phyloP scores from a whole-genome alignment of 192 early-diverging fungal species.

The Phlyctochytrium arcticum region DNA sequence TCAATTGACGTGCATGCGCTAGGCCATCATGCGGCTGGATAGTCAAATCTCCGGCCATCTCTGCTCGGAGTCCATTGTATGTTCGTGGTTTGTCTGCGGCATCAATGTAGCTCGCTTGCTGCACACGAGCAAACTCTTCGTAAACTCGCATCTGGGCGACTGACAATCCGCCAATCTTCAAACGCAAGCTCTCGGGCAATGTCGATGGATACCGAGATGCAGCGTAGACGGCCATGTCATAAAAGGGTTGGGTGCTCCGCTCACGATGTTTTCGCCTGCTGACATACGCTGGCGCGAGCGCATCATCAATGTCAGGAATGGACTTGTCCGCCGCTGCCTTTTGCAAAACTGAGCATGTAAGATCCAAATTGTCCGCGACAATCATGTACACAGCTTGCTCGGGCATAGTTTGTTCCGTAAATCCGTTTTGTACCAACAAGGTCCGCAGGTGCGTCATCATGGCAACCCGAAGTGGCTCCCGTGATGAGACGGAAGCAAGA shows the following conservation, averaged over 20 bases:
- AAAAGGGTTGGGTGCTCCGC: conserved; percentile 84
- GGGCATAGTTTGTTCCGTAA: conserved; percentile 71
- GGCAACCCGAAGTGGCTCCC: conserved; percentile 85
- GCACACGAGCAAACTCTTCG: conserved; percentile 71
- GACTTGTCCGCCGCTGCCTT: conserved; percentile 95
- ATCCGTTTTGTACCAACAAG: conserved; percentile 69
- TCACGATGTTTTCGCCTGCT: conserved; percentile 86
- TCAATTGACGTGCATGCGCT: too few relatives aligned
- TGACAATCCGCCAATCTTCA: conserved; percentile 77
- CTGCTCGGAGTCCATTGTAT: too few relatives aligned
- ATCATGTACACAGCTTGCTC: conserved; percentile 83
- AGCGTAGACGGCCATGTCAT: conserved; percentile 76
- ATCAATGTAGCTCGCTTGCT: too few relatives aligned
- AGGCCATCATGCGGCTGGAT: too few relatives aligned
- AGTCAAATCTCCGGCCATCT: too few relatives aligned
- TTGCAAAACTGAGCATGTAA: conserved; percentile 91
- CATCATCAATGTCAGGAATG: conserved; percentile 88
- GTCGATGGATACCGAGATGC: conserved; percentile 76
- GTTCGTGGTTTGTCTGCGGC: too few relatives aligned
- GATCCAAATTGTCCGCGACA: conserved; percentile 89
- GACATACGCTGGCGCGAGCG: conserved; percentile 62
- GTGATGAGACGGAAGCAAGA: conserved; percentile 86
- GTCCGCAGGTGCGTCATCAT: conserved; percentile 71
- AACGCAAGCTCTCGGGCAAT: conserved; percentile 82
- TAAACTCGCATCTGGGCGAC: conserved; percentile 65